phyloP scores from a whole-genome alignment of 306 rosid species.

The Lathyrus tuberosus region DNA sequence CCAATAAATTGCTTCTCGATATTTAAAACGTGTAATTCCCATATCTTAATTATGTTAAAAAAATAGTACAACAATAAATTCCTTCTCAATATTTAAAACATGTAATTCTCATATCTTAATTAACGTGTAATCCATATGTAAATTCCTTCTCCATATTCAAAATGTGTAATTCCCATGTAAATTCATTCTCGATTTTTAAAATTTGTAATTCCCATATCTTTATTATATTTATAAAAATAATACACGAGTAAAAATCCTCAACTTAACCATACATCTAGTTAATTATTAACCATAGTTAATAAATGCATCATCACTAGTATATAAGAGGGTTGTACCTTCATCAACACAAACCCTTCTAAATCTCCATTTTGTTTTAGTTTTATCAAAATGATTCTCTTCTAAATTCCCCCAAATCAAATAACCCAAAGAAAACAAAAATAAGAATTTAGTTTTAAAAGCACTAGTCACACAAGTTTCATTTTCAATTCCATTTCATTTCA shows the following conservation, averaged over 20 bases:
- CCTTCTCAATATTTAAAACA: too few species aligned
- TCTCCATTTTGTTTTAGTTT: conserved; percentile 25
- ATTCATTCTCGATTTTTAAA: too few species aligned
- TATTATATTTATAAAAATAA: too few species aligned
- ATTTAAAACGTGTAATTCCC: too few species aligned
- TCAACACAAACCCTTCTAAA: conserved; percentile 38
- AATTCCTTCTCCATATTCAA: too few species aligned
- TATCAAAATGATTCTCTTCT: conserved; percentile 23
- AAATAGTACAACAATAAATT: too few species aligned
- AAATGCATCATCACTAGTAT: conserved; percentile 17
- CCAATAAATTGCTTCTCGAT: too few species aligned
- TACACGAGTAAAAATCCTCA: background rate
- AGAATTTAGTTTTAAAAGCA: background rate
- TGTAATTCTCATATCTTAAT: too few species aligned
- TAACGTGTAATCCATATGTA: too few species aligned
- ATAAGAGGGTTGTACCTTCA: conserved; percentile 1
- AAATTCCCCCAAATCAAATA: conserved; percentile 27
- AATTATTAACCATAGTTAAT: conserved; percentile 51
- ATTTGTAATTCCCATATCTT: too few species aligned
- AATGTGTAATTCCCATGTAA: too few species aligned
- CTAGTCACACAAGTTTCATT: conserved; percentile 20
- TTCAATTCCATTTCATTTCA: background rate
- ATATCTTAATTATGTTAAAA: too few species aligned
- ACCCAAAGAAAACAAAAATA: background rate
- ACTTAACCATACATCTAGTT: conserved; percentile 47